Evolutionary conservation across 768 basidiomycete genomes (phyloP), one percentile per base, ranked within the genome.

Genomic region (Xerocomellus dryophilus): DNA sequence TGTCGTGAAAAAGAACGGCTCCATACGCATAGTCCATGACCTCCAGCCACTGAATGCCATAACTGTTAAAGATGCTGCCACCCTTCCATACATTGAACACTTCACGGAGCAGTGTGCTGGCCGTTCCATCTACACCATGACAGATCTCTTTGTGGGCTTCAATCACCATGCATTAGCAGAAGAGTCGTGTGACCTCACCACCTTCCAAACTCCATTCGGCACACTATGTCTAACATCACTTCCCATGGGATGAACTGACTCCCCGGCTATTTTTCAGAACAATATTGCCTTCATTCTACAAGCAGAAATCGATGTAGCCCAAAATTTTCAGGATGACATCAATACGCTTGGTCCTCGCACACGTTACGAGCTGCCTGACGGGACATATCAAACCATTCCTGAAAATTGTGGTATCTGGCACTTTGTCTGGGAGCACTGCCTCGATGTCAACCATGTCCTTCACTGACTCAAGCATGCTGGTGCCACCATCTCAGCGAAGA

Each of bases 191-290:
- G 31, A 31, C 11, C 31, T 31, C 9, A 31, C 31, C 10, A 31
- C 11, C 61, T 79, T 79, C 61, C 70, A 75, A 53, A 75, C 73
- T 0, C 76, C 75, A 0, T 64, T 75, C 2, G 74, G 75, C 5
- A 59, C 68, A 0, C 50, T 74, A 0, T 60, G 63, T 1, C 63
- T 77, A 0, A 66, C 64, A 0, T 61, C 63, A 0, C 51, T 79
- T 0, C 78, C 77, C 0, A 74, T 74, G 72, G 79, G 77, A 0
- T 78, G 63, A 49, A 78, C 74, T 0, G 75, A 78, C 32, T 76
- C 74, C 0, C 68, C 71, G 0, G 66, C 68, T 0, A 71, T 76
- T 2, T 73, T 78, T 39, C 74, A 79, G 34, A 73, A 70, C 21
- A 66, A 76, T 56, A 63, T 77, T 5, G 66, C 68, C 0, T 72